Conservation (phyloP, 257 asterid genomes). For the Leonotis leonurus region DNA sequence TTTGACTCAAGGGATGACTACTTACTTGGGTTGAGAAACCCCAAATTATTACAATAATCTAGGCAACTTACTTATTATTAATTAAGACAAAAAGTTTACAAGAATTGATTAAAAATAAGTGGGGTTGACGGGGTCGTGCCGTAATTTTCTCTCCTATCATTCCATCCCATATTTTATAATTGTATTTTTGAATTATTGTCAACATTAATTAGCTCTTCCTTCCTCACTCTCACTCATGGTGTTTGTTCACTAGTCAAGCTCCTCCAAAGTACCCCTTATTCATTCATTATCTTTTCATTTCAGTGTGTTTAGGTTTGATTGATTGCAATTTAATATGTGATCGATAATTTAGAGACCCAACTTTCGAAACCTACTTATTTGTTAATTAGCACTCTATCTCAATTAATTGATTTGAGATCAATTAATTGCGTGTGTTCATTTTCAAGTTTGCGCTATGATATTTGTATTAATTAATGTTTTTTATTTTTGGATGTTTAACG, state of each 20-base stretch:
- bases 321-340: too few species aligned
- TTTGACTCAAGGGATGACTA: slow-evolving; percentile 19
- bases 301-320: not conserved
- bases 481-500: too few species aligned
- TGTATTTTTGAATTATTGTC: not conserved
- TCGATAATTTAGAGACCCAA: too few species aligned
- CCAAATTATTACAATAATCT: not conserved
- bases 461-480: too few species aligned
- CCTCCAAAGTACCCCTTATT: not conserved
- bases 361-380: too few species aligned
- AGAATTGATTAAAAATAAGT: not conserved
- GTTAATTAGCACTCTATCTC: too few species aligned
- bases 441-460: too few species aligned
- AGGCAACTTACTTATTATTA: not conserved
- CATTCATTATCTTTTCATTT: not conserved
- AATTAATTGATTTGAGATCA: too few species aligned
- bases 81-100: not conserved
- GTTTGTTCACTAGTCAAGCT: slow-evolving; percentile 33
- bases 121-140: slow-evolving; percentile 26
- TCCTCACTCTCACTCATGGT: slow-evolving; percentile 13
- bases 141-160: not conserved
- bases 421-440: too few species aligned
- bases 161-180: not conserved
- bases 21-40: slow-evolving; percentile 9
- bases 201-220: not conserved